These are phyloP conservation scores for Hygrophoropsis aurantiaca DNA, from an alignment of 768 basidiomycete genomes.

Conservation along the genomic window DNA sequence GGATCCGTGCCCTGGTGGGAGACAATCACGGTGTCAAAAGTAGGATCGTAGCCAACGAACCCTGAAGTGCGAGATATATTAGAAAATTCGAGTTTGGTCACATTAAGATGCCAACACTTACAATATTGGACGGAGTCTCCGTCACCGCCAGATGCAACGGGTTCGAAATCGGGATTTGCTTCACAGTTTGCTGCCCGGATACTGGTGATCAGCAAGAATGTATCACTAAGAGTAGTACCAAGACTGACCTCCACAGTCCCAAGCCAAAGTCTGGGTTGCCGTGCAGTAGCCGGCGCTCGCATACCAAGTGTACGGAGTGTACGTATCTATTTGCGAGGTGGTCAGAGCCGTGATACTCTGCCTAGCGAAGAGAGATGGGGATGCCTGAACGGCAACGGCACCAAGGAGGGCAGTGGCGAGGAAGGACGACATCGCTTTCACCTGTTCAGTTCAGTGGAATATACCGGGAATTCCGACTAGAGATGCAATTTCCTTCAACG, in stretches of 20 bases:
- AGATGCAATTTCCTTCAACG: background rate
- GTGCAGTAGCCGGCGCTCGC: constrained; percentile 47
- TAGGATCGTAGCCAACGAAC: constrained; percentile 34
- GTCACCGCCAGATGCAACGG: constrained; percentile 46
- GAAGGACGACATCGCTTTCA: constrained; percentile 21
- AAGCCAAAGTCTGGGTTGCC: constrained; percentile 36
- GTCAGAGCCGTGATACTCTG: constrained; percentile 35
- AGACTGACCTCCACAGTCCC: constrained; percentile 48
- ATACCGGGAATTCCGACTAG: background rate
- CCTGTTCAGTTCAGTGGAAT: constrained; percentile 1
- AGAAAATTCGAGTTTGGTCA: background rate
- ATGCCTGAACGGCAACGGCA: constrained; percentile 11
- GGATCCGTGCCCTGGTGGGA: constrained; percentile 44
- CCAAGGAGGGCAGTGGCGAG: constrained; percentile 15
- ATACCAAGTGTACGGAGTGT: constrained; percentile 45
- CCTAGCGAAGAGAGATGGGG: constrained; percentile 27
- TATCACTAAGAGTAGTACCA: background rate
- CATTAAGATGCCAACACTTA: constrained; percentile 18
- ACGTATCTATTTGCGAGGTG: constrained; percentile 36
- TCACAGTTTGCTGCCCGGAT: constrained; percentile 39
- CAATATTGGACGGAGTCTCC: constrained; percentile 40
- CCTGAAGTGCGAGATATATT: background rate
- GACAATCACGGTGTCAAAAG: constrained; percentile 39
- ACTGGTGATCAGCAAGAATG: background rate
- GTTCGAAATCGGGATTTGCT: constrained; percentile 45